Evolutionary conservation across 1,284 basidiomycete genomes (phyloP), one percentile per base, ranked within the genome.

Genomic region (Anthracocystis walkeri): DNA sequence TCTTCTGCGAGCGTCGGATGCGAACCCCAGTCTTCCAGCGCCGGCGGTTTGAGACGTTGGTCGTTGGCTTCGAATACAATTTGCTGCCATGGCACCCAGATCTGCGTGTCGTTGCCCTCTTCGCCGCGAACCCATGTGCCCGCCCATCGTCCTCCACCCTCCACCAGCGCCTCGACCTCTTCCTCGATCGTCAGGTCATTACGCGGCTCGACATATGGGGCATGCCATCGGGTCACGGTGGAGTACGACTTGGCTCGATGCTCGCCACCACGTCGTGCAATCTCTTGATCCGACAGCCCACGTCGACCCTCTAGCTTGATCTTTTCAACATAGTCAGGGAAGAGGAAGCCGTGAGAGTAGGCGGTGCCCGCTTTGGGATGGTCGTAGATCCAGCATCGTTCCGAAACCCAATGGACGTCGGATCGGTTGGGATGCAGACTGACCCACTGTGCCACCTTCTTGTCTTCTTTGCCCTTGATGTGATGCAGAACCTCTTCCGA

Each of bases 311-410:
- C 86, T 16, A 76, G 45, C 58, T 86, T 90, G 51, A 95, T 89
- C 46, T 91, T 89, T 51, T 89, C 89, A 27, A 91, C 92, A 84
- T 95, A 91, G 23, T 94, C 93, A 0, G 96, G 96, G 87, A 95
- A 99, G n/a, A 98, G 87, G 87, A 94, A 99, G 1, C 96, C 96
- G 86, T 97, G 96, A 5, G 94, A 91, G 85, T 98, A 97, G 16
- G 86, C 65, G 87, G 95, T 97, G 51, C 92, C 91, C 3, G 92
- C 90, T 57, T 94, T 92, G 0, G 96, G 96, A 86, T 97, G 95
- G 85, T 99, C 96, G 86, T 99, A 97, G 76, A 99, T 94, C 93
- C 94, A 97, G 86, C 96, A 98, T 29, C 91, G 90, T 84, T 99
- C 96, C 78, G 93, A 92, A 31, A 90, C 89, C 94, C 94, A 98